Evolutionary conservation across 2,329 filamentous ascomycete genomes (phyloP).

Genomic region (Fusarium scirpi): DNA sequence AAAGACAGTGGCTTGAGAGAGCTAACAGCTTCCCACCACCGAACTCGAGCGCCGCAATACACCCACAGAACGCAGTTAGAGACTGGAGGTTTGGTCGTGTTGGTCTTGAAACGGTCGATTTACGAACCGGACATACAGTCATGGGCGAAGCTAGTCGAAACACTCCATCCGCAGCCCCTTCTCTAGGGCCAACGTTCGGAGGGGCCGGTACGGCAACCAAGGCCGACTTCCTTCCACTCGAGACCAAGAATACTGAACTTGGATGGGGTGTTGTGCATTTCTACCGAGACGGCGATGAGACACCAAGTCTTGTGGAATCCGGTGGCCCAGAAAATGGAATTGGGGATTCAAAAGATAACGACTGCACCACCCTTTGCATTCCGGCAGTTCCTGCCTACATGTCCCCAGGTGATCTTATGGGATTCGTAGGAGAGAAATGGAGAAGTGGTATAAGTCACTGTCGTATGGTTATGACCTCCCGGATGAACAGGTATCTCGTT

Average conservation of each 20-base stretch:
- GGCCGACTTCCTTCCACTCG: constrained; percentile 79
- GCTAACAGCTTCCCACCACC: constrained; percentile 58
- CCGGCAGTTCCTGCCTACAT: constrained; percentile 95
- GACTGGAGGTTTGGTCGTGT: constrained; percentile 90
- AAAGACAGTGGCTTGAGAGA: constrained; percentile 57
- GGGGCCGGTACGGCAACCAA: constrained; percentile 82
- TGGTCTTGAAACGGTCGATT: constrained; percentile 83
- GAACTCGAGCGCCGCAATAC: constrained; percentile 58
- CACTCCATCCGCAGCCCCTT: constrained; percentile 63
- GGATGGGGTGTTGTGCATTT: constrained; percentile 96
- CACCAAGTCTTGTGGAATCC: constrained; percentile 62
- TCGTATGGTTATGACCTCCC: constrained; percentile 89
- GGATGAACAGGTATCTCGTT: constrained; percentile 92
- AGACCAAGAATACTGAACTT: constrained; percentile 78
- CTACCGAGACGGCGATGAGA: constrained; percentile 86
- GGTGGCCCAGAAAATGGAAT: constrained; percentile 48
- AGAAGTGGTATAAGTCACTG: constrained; percentile 91
- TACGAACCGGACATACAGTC: constrained; percentile 55
- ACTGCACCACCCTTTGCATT: constrained; percentile 91
- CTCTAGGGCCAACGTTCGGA: constrained; percentile 66
- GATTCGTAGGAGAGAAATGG: constrained; percentile 90
- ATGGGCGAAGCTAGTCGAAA: constrained; percentile 55
- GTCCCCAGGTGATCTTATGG: constrained; percentile 88
- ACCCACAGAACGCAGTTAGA: constrained; percentile 61
- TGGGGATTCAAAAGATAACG: constrained; percentile 57